Percentiles rank a stretch among this genome's conserved stretches.
Conservation (phyloP, 75 land plant species). For the Pinus tabuliformis region DNA sequence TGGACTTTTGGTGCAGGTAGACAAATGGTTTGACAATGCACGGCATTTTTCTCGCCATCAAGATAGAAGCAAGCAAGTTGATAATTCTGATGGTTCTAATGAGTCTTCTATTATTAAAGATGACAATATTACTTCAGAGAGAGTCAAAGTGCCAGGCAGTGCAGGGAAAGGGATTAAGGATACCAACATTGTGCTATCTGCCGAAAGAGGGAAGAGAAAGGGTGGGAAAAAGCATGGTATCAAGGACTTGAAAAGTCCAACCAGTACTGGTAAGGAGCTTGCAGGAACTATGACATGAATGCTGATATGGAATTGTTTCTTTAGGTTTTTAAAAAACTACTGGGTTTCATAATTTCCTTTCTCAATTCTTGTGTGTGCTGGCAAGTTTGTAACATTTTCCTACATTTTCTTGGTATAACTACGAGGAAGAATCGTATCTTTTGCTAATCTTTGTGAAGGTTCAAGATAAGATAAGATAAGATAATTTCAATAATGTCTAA, state of each 20-base stretch:
- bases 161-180: not conserved
- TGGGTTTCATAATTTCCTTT: no score
- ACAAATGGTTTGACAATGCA: conserved; percentile 9
- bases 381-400: no score
- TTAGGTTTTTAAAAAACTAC: no score
- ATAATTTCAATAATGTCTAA: no score
- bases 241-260: not conserved
- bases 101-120: not conserved
- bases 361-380: no score
- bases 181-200: not conserved
- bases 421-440: no score
- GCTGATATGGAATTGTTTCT: not conserved
- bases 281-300: not conserved
- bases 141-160: not conserved
- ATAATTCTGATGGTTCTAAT: not conserved
- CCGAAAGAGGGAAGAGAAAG: conserved; percentile 6
- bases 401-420: no score
- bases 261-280: conserved; percentile 5
- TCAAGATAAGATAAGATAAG: no score
- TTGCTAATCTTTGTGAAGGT: no score
- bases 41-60: not conserved
- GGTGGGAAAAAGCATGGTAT: not conserved
- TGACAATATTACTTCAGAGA: not conserved
- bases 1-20: not conserved
- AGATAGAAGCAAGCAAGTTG: not conserved